phyloP scores from a whole-genome alignment of 2,329 filamentous ascomycete species.

The Aspergillus pseudoglaucus region DNA sequence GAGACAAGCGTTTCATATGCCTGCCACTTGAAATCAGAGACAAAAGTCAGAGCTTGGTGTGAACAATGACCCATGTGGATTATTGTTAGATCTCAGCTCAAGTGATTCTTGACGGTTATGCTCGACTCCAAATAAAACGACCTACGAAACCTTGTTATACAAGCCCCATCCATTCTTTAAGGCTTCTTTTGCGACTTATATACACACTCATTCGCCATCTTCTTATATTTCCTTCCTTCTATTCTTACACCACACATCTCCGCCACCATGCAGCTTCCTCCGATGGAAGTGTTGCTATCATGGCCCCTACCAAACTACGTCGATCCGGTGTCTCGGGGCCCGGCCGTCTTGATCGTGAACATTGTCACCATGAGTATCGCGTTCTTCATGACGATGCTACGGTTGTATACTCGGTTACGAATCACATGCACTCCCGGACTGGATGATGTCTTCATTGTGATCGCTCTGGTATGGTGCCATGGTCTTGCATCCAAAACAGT shows the following conservation, averaged over 20 bases:
- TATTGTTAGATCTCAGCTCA: not conserved
- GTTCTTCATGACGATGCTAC: constrained; percentile 35
- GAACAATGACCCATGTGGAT: not conserved
- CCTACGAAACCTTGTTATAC: not conserved
- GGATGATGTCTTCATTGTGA: constrained; percentile 43
- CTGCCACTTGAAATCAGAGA: not conserved
- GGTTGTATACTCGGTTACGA: constrained; percentile 42
- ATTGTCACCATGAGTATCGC: constrained; percentile 36
- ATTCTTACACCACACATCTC: not conserved
- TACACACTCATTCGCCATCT: not conserved
- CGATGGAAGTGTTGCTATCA: constrained; percentile 33
- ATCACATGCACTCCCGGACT: constrained; percentile 42
- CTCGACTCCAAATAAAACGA: constrained; percentile 2
- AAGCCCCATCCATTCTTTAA: not conserved
- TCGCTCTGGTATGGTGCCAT: constrained; percentile 31
- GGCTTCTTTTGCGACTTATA: not conserved
- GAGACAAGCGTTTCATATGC: not conserved
- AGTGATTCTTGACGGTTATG: constrained; percentile 7
- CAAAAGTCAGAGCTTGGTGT: not conserved
- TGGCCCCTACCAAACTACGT: constrained; percentile 46
- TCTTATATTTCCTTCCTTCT: not conserved
- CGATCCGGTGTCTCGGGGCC: constrained; percentile 41
- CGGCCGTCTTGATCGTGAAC: constrained; percentile 38
- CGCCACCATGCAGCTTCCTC: constrained; percentile 33
- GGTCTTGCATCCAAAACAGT: not conserved